Base-by-base conservation (phyloP, 805 yeast species). In the Candida wancherniae region DNA sequence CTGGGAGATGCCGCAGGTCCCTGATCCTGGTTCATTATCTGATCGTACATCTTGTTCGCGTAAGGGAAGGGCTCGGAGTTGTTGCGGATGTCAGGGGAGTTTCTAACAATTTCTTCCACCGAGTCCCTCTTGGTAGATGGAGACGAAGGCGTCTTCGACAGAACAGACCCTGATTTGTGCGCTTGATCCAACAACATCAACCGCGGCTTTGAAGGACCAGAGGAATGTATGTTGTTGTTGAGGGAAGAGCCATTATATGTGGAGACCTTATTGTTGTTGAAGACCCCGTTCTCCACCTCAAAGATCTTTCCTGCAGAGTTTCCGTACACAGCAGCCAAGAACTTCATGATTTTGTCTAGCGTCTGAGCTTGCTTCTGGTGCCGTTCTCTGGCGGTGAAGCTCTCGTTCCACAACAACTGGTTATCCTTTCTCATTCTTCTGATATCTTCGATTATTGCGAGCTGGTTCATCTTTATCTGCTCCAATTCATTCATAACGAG, bases 381-480 rank as follows among this genome's bases (percentile, higher is more conserved):
- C 42, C 88, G 74, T 53, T 90, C 97, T 32, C 97, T 69, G 5
- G 90, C 80, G 36, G 78, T 61, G 52, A 71, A 79, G 48, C 86
- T 81, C 52, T 92, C 97, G 39, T 81, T 80, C 98, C 98, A 92
- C 26, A 92, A 60, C 48, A 85, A 57, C 53, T 85, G 90, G 59
- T 90, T 92, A 52, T 92, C 97, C 38, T 80, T 80, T 36, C 87
- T 71, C 22, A 92, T 77, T 36, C 97, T 69, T 45, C 81, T 66
- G 40, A 92, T 64, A 51, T 92, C 97, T 45, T 87, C 92, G 4
- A 86, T 74, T 12, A 92, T 84, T 12, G 84, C 73, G 39, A 75
- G 50, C 57, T 92, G 98, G 48, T 84, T 84, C 47, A 72, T 67
- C 52, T 83, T 84, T 44, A 92, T 72, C 33, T 67, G 67, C 39